phyloP scores from a whole-genome alignment of 176 grass and related monocot species.

The Eremochloa ophiuroides region DNA sequence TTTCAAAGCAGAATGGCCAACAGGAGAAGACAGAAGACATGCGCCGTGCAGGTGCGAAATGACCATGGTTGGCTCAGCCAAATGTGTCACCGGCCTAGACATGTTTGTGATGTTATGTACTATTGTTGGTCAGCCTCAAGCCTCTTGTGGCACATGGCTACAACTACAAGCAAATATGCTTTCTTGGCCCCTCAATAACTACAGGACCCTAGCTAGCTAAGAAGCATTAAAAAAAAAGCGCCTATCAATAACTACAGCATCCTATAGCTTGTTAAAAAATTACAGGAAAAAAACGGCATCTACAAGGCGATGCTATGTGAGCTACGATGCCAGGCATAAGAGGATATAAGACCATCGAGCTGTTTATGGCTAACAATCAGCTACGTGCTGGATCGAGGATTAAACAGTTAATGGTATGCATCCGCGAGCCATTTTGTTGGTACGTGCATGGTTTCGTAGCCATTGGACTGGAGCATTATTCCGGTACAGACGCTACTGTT shows the following conservation, averaged over 20 bases:
- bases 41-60: background rate
- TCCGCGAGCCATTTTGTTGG: slow-evolving; percentile 24
- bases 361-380: background rate
- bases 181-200: background rate
- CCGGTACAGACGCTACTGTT: background rate
- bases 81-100: background rate
- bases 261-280: background rate
- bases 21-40: slow-evolving; percentile 18
- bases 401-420: slow-evolving; percentile 10
- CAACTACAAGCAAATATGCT: background rate
- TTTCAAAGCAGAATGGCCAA: slow-evolving; percentile 26
- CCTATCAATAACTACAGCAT: background rate
- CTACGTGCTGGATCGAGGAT: background rate
- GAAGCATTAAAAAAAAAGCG: background rate
- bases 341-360: slow-evolving; percentile 10
- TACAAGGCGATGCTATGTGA: background rate
- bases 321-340: slow-evolving; percentile 10
- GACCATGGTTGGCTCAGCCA: background rate
- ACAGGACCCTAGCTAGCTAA: background rate
- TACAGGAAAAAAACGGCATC: background rate
- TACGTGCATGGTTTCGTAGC: slow-evolving; percentile 21
- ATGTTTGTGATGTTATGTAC: background rate
- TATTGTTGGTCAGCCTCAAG: background rate
- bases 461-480: slow-evolving; percentile 28
- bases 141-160: slow-evolving; percentile 27